phyloP scores from a whole-genome alignment of 306 rosid genomes.

The Myrica gale region DNA sequence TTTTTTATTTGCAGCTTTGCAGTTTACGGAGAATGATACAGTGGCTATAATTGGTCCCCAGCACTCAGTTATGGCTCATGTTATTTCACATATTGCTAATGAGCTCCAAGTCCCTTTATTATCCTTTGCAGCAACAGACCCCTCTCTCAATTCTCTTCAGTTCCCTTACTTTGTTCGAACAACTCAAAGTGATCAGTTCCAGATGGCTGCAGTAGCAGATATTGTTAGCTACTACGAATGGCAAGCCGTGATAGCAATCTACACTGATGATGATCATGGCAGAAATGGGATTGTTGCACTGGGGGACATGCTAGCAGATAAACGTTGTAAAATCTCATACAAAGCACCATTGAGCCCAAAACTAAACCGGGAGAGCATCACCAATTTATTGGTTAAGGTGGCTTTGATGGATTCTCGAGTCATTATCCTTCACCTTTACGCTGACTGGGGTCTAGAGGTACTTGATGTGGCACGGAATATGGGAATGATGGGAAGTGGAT shows the following conservation, averaged over 20 bases:
- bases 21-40: slow-evolving; percentile 59
- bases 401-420: slow-evolving; percentile 11
- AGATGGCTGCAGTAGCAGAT: slow-evolving; percentile 83
- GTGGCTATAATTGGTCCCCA: slow-evolving; percentile 96
- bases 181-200: slow-evolving; percentile 63
- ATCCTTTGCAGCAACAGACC: slow-evolving; percentile 79
- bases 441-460: slow-evolving; percentile 44
- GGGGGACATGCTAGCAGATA: slow-evolving; percentile 75
- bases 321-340: slow-evolving; percentile 69
- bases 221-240: slow-evolving; percentile 61
- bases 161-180: slow-evolving; percentile 81
- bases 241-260: slow-evolving; percentile 84
- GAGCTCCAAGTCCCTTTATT: slow-evolving; percentile 82
- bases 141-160: slow-evolving; percentile 86
- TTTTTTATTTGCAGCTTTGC: slow-evolving; percentile 52
- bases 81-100: slow-evolving; percentile 79
- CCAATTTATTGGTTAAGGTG: background rate
- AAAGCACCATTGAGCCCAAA: slow-evolving; percentile 66
- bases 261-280: slow-evolving; percentile 82
- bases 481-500: slow-evolving; percentile 79
- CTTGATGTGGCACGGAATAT: slow-evolving; percentile 60
- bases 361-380: slow-evolving; percentile 50
- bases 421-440: slow-evolving; percentile 55
- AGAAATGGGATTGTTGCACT: slow-evolving; percentile 76
- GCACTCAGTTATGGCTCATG: slow-evolving; percentile 78